These are phyloP conservation scores for Nakaseomyces delphensis DNA, from an alignment of 1,139 yeast species.

Conservation along the genomic window DNA sequence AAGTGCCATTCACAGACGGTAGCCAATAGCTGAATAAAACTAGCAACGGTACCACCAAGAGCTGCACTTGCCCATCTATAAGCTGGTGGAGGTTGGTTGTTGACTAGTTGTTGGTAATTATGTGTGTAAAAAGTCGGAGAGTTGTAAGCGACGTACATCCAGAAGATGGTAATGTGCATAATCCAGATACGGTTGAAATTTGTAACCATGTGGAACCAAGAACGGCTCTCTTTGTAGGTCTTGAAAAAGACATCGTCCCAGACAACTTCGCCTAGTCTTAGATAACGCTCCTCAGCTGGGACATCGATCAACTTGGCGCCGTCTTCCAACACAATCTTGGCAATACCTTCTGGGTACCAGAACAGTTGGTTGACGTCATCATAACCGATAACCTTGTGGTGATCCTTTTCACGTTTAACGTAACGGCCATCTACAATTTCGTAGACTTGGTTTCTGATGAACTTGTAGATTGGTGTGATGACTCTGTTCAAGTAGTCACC, in stretches of 20 bases:
- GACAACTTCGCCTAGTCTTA: constrained; percentile 81
- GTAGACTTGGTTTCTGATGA: constrained; percentile 88
- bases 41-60: constrained; percentile 85
- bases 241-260: constrained; percentile 93
- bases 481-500: constrained; percentile 92
- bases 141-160: constrained; percentile 93
- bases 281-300: constrained; percentile 82
- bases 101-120: constrained; percentile 70
- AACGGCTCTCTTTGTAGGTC: constrained; percentile 92
- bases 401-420: constrained; percentile 95
- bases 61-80: constrained; percentile 91
- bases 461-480: constrained; percentile 85
- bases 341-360: constrained; percentile 99
- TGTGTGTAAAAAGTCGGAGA: constrained; percentile 86
- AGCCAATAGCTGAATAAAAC: constrained; percentile 72
- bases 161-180: constrained; percentile 77
- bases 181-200: constrained; percentile 98
- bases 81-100: constrained; percentile 79
- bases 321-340: constrained; percentile 83
- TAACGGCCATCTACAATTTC: constrained; percentile 92
- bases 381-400: constrained; percentile 87
- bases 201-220: constrained; percentile 94
- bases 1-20: constrained; percentile 91
- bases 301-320: constrained; percentile 86
- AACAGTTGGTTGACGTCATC: constrained; percentile 97